Evolutionary conservation across 176 grass and related monocot genomes (phyloP), one percentile per base, ranked within the genome.

Genomic region (Avena eriantha): DNA sequence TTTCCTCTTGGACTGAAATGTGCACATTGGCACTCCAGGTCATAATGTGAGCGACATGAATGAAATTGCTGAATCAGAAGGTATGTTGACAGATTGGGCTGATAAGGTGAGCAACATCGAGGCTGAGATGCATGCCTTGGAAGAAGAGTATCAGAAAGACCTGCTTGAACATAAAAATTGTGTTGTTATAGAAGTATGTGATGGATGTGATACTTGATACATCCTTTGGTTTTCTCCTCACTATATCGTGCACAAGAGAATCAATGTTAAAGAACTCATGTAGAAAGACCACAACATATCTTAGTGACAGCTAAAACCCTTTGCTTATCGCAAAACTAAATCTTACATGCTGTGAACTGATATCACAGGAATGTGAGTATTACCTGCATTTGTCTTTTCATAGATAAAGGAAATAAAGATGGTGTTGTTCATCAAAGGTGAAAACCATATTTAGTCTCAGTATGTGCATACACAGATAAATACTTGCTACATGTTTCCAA

Each of bases 71-170:
- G 81, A 92, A 22, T 79, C 84, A 67, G 87, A 91, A 81, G 31
- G n/a, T 16, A 92, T 41, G 54, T 57, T 75, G 70, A 88, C 90
- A 80, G 85, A 50, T 55, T 56, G 88, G 69, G 63, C 39, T 34
- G 87, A 82, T 67, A 82, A 92, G 49, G 64, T 73, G 29, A 83
- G 71, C 64, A 69, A 14, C 15, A 69, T 83, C 33, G 79, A 85
- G 51, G 47, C 69, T 79, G 81, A 94, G 88, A 57, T 94, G 78
- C 82, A 81, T 16, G 36, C 79, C 29, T 45, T 97, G 78, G 88
- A 97, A 69, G 73, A 17, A 79, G 95, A 90, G 55, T 97, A 92
- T 24, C 57, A 91, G 59, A 94, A 91, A 6, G 88, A 90, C 47
- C 61, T 89, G 56, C 84, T 87, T 68, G 39, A 75, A 35, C 74